These are phyloP conservation scores for Wickerhamiella infanticola DNA, from an alignment of 1,139 yeast genomes.

Conservation along the genomic window DNA sequence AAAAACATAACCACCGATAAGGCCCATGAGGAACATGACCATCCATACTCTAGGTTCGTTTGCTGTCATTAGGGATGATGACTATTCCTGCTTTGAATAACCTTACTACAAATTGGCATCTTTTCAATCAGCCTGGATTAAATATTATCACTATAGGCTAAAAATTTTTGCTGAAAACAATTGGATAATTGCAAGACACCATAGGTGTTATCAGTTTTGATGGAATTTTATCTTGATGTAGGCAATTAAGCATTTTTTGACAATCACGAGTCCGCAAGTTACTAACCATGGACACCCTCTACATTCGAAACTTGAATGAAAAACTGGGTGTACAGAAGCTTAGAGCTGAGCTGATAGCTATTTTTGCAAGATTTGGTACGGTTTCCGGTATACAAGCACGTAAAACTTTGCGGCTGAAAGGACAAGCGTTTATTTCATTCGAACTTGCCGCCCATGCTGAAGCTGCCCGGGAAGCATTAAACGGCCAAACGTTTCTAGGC, in stretches of 20 bases:
- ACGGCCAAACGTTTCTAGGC: constrained; percentile 30
- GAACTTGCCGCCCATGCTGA: constrained; percentile 31
- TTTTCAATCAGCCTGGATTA: too few relatives aligned
- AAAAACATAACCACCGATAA: constrained; percentile 4
- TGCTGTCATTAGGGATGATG: too few relatives aligned
- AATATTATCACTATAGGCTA: too few relatives aligned
- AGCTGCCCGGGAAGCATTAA: constrained; percentile 30
- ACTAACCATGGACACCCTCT: constrained; percentile 23
- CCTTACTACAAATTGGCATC: too few relatives aligned
- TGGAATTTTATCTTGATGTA: too few relatives aligned
- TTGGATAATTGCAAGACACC: too few relatives aligned
- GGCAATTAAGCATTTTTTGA: too few relatives aligned
- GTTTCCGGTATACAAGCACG: constrained; percentile 44
- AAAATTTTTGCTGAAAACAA: too few relatives aligned
- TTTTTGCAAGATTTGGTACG: constrained; percentile 35
- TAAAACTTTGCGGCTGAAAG: constrained; percentile 47
- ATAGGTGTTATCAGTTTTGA: too few relatives aligned
- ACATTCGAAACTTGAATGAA: constrained; percentile 59
- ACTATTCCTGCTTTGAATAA: too few relatives aligned
- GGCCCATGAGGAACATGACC: constrained; percentile 3
- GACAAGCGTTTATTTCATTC: constrained; percentile 78
- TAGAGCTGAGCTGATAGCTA: constrained; percentile 28
- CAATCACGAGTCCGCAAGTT: neutral
- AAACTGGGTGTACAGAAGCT: constrained; percentile 41
- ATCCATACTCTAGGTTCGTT: neutral